These are phyloP conservation scores for Mrakia blollopis DNA, from an alignment of 768 basidiomycete genomes.

Conservation along the genomic window DNA sequence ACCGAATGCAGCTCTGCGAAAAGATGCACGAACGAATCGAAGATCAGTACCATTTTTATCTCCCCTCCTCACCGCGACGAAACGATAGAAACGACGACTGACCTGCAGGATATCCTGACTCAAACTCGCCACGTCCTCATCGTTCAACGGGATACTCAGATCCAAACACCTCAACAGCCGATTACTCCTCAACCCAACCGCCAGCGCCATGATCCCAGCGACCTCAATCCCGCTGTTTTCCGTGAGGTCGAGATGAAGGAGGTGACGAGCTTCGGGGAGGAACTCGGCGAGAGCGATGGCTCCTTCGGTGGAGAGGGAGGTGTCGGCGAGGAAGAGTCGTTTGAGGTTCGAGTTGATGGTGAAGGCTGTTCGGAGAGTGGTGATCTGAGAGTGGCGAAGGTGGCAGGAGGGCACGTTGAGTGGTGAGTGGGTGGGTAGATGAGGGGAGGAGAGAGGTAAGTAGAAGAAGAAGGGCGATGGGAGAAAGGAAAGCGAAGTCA, in stretches of 20 bases:
- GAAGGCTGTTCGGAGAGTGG: slow-evolving; percentile 81
- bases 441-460: slow-evolving; percentile 43
- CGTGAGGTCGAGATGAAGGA: slow-evolving; percentile 88
- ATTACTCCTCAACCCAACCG: slow-evolving; percentile 74
- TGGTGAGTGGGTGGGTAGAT: neutral
- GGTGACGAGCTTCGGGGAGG: slow-evolving; percentile 77
- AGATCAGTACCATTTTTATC: too few relatives aligned
- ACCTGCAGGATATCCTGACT: slow-evolving; percentile 78
- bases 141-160: slow-evolving; percentile 76
- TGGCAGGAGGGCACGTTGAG: too few relatives aligned
- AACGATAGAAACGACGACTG: neutral
- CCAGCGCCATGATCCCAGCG: slow-evolving; percentile 89
- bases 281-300: slow-evolving; percentile 96
- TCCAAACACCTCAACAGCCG: slow-evolving; percentile 85
- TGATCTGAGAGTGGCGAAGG: slow-evolving; percentile 38
- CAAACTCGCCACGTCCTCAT: slow-evolving; percentile 53
- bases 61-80: neutral
- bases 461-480: slow-evolving; percentile 43
- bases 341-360: slow-evolving; percentile 87
- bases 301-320: slow-evolving; percentile 69
- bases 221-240: slow-evolving; percentile 68
- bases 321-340: slow-evolving; percentile 82
- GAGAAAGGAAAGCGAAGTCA: neutral
- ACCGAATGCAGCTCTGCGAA: slow-evolving; percentile 9
- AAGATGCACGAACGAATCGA: too few relatives aligned